These are phyloP conservation scores for Fusarium torreyae DNA, from an alignment of 2,329 filamentous ascomycete species.

Conservation along the genomic window DNA sequence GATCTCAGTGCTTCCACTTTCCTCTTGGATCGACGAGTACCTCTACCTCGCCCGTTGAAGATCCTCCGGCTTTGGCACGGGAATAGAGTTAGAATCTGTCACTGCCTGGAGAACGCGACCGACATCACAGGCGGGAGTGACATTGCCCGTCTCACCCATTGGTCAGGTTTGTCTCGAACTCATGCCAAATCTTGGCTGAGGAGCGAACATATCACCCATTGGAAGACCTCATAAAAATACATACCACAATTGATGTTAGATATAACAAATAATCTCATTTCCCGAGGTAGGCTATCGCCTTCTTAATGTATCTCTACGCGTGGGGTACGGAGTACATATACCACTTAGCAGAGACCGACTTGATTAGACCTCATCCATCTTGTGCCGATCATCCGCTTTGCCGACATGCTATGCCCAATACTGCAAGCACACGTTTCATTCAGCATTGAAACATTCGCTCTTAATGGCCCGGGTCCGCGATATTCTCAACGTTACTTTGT, in stretches of 20 bases:
- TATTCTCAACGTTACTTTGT: slow-evolving; percentile 18
- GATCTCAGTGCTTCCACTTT: background rate
- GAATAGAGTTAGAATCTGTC: slow-evolving; percentile 34
- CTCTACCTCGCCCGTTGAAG: background rate
- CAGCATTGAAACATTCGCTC: slow-evolving; percentile 24
- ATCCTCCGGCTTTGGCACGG: slow-evolving; percentile 45
- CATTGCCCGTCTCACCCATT: slow-evolving; percentile 24
- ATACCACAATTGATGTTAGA: background rate
- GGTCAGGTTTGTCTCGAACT: slow-evolving; percentile 2
- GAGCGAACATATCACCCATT: background rate
- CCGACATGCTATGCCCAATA: slow-evolving; percentile 34
- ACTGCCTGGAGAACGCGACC: slow-evolving; percentile 5
- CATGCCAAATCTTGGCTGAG: background rate
- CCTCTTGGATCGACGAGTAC: slow-evolving; percentile 12
- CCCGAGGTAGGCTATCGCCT: background rate
- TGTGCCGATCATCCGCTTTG: slow-evolving; percentile 46
- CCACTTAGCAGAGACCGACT: slow-evolving; percentile 2
- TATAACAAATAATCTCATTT: background rate
- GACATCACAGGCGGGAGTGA: slow-evolving; percentile 13
- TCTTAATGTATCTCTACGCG: background rate
- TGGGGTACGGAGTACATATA: background rate
- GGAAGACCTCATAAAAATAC: background rate
- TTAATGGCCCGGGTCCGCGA: background rate
- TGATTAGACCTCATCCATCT: slow-evolving; percentile 11
- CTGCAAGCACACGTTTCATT: slow-evolving; percentile 36